Base-by-base conservation (phyloP, 1,284 basidiomycete species). In the Malassezia furfur region DNA sequence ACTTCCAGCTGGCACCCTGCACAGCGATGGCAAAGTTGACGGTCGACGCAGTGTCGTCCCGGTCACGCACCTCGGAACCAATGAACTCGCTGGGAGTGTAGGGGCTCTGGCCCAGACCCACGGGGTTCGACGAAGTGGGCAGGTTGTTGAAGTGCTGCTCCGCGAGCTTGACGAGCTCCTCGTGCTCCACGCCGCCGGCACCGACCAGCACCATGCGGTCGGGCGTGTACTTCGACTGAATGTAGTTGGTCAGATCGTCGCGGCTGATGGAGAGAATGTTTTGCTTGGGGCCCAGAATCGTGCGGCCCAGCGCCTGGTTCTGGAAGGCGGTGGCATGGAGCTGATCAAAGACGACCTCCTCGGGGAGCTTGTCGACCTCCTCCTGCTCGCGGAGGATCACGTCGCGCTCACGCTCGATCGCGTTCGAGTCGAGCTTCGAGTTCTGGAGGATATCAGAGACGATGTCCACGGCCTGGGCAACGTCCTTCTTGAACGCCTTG, bases 131-230 rank as follows among this genome's bases (percentile, higher is more conserved):
- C 36, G 91, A 96, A 54, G 86, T 82, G 63, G 93, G 90, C 64
- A 99, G 85, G 57, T 80, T 78, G 62, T 87, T 85, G 76, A 99
- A 96, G 79, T 96, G 85, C 78, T 90, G 85, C 78, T 91, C 84
- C 52, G 93, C 94, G 56, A 96, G 85, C 77, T 91, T 86, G 77
- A 96, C 90, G 64, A 99, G 86, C 68, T 88, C 85, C 32, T 82
- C 80, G 79, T 98, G 93, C 71, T 91, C 85, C 67, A 98, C 85
- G 65, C 91, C 93, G 63, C 94, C 94, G 54, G 91, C 85, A 65
- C 94, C 94, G 65, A 96, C 93, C 58, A 99, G 85, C 59, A 94
- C 90, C 90, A 98, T 96, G 65, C 91, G 88, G 81, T 99, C 93
- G 54, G 93, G 86, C 50, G 89, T 91, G 80, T 98, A 98, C 81